Conservation (phyloP, 768 basidiomycete species). For the Macrolepiota albuminosa region DNA sequence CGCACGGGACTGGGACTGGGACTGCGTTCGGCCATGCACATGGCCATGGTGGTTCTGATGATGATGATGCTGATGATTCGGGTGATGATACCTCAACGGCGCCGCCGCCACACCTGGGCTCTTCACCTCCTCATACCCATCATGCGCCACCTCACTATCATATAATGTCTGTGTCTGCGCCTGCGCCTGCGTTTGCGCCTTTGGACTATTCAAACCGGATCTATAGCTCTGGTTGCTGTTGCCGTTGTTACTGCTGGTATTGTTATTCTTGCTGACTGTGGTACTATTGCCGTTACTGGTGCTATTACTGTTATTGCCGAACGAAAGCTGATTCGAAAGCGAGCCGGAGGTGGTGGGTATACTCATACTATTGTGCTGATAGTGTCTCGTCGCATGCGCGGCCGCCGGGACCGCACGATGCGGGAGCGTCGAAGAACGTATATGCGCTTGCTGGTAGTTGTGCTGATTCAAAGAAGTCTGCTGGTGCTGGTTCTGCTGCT, state of each 20-base stretch:
- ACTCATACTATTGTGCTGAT: conserved; percentile 46
- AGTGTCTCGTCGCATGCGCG: conserved; percentile 33
- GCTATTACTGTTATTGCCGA: background rate
- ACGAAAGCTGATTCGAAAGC: background rate
- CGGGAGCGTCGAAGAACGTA: conserved; percentile 42
- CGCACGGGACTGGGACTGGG: background rate
- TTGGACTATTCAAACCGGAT: conserved; percentile 6
- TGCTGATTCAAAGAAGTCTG: conserved; percentile 7
- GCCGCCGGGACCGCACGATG: conserved; percentile 29
- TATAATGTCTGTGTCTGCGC: conserved; percentile 7
- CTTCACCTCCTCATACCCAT: background rate
- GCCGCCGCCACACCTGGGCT: background rate
- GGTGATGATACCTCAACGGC: conserved; percentile 12
- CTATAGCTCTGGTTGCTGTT: conserved; percentile 13
- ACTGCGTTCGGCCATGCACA: conserved; percentile 1
- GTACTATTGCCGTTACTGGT: conserved; percentile 8
- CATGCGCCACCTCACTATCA: conserved; percentile 4
- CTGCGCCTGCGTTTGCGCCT: background rate
- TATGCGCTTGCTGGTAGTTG: conserved; percentile 31
- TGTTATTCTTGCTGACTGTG: conserved; percentile 17
- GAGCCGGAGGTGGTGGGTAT: conserved; percentile 13
- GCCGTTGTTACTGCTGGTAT: conserved; percentile 24
- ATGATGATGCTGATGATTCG: conserved; percentile 12
- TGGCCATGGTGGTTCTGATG: conserved; percentile 5
- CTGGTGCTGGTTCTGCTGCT: conserved; percentile 1